Evolutionary conservation across 2,329 filamentous ascomycete genomes (phyloP), one percentile per base, ranked within the genome.

Genomic region (Emmonsia crescens): DNA sequence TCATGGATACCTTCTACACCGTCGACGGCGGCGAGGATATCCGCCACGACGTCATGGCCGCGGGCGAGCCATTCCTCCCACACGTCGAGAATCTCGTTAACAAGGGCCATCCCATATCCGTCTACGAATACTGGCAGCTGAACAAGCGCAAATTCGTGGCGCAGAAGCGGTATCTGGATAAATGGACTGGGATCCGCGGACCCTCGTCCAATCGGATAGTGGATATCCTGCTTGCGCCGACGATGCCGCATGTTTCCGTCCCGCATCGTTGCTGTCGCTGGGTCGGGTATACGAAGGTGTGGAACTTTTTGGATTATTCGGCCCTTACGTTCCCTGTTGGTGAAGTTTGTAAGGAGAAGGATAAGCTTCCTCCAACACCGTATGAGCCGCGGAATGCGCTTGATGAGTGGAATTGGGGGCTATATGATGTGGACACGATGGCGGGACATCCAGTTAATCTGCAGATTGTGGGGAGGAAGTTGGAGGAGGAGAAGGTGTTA

Each of bases 81-180:
- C 82, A 85, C 60, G 83, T 88, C 0, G 76, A 85, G 66, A 77
- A 74, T 0, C 75, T 88, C 5, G 70, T 87, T 16, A 81, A 82
- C 59, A 75, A 77, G 0, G 81, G 77, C 1, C 65, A 77, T 12
- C 69, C 83, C 0, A 82, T 87, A 16, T 85, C 82, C 0, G 83
- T 87, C 0, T 86, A 83, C 62, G 77, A 85, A 4, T 88, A 88
- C 71, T 88, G 85, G 85, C 84, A 87, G 66, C 76, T 88, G 6
- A 87, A 87, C 71, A 82, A 76, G 63, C 76, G 78, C 31, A 87
- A 87, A 67, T 61, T 77, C 31, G 74, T 73, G 0, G 74, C 78
- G 3, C 82, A 85, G 64, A 79, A 84, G 62, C 75, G 73, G 2
- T 86, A 85, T 61, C 75, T 86, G 0, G 78, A 84, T 57, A 82